Evolutionary conservation across 2,329 filamentous ascomycete genomes (phyloP).

Genomic region (Cladophialophora immunda): DNA sequence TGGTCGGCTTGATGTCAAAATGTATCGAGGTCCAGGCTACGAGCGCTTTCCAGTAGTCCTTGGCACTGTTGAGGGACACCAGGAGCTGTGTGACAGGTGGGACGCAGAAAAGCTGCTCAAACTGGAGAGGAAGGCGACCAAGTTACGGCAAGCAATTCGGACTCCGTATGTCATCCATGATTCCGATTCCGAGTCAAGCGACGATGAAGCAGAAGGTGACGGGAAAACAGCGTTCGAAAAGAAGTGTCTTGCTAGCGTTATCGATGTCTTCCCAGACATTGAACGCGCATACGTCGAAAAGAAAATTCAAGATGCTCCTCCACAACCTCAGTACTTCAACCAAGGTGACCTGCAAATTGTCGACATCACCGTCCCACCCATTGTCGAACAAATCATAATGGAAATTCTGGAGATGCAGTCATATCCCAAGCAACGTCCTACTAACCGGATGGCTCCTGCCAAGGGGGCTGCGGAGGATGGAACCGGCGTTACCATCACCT

Average conservation of each 20-base stretch:
- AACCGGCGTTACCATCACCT: constrained; percentile 45
- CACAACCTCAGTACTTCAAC: constrained; percentile 45
- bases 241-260: constrained; percentile 47
- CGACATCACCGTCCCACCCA: constrained; percentile 3
- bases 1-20: constrained; percentile 31
- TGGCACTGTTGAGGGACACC: constrained; percentile 34
- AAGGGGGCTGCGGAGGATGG: constrained; percentile 46
- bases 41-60: constrained; percentile 39
- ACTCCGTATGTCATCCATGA: constrained; percentile 13
- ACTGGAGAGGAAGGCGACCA: constrained; percentile 21
- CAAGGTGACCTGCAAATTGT: constrained; percentile 19
- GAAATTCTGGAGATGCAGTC: constrained; percentile 50
- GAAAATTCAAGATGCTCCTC: constrained; percentile 32
- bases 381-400: constrained; percentile 50
- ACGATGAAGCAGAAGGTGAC: constrained; percentile 16
- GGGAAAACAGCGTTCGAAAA: constrained; percentile 18
- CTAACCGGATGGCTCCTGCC: constrained; percentile 44
- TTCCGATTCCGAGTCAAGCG: constrained; percentile 22
- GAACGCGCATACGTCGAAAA: constrained; percentile 50
- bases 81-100: constrained; percentile 39
- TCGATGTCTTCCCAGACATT: constrained; percentile 59
- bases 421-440: constrained; percentile 54
- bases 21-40: constrained; percentile 41
- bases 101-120: constrained; percentile 24
- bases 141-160: constrained; percentile 14